A percentile compares a stretch with the other conserved stretches of the same genome.
These are phyloP conservation scores for Cryptosporidium felis DNA, from an alignment of 169 alveolate genomes.

Conservation along the genomic window DNA sequence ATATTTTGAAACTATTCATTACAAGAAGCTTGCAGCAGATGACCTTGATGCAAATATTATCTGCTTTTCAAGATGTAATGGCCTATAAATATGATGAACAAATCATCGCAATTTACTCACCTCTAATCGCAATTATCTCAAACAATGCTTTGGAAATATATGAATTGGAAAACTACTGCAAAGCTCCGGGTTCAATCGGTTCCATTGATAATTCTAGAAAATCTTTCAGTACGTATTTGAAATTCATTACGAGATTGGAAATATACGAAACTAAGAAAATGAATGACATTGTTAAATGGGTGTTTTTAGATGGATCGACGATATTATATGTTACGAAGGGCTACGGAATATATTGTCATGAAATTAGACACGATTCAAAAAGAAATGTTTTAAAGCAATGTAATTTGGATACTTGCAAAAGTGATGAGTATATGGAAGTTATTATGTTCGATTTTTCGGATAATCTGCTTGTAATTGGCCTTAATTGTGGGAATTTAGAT, in stretches of 20 bases:
- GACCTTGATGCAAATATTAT: neutral
- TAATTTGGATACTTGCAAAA: too few relatives aligned
- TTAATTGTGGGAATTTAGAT: slow-evolving; percentile 10
- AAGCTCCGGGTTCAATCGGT: neutral
- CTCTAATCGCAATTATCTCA: slow-evolving; percentile 7
- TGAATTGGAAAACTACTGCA: neutral
- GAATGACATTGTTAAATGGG: neutral
- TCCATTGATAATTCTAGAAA: neutral
- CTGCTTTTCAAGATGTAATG: slow-evolving; percentile 11
- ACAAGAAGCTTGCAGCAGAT: neutral
- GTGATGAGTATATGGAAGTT: neutral
- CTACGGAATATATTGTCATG: slow-evolving; percentile 18
- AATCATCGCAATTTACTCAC: slow-evolving; percentile 20
- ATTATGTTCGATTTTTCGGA: neutral
- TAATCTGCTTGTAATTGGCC: neutral
- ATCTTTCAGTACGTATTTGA: neutral
- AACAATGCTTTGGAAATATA: slow-evolving; percentile 4
- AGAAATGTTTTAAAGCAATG: neutral
- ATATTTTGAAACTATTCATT: neutral
- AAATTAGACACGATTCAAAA: neutral
- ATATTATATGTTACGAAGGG: slow-evolving; percentile 2
- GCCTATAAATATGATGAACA: neutral
- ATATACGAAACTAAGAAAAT: neutral
- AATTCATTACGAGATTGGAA: neutral
- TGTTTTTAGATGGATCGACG: neutral